phyloP scores from a whole-genome alignment of 1,284 basidiomycete genomes.

The Cryptococcus sp. region DNA sequence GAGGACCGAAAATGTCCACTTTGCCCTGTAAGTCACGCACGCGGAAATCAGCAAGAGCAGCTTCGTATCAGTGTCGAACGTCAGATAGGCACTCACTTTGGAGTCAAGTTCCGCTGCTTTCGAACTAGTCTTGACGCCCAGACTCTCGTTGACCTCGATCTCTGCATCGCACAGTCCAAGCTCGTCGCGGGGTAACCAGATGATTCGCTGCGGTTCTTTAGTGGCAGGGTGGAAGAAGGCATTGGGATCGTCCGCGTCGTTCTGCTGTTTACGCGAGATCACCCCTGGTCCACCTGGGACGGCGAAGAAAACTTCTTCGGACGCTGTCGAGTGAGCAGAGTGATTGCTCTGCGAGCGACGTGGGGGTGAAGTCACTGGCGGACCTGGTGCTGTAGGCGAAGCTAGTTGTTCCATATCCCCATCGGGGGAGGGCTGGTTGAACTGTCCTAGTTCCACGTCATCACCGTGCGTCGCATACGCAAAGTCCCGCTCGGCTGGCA shows the following conservation, averaged over 20 bases:
- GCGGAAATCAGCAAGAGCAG: neutral
- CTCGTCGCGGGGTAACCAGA: constrained; percentile 79
- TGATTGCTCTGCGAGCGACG: constrained; percentile 8
- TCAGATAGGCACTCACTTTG: constrained; percentile 46
- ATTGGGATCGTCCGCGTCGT: constrained; percentile 38
- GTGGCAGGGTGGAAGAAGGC: constrained; percentile 79
- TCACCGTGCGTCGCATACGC: constrained; percentile 11
- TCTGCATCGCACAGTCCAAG: constrained; percentile 69
- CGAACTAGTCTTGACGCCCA: constrained; percentile 63
- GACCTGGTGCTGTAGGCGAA: constrained; percentile 22
- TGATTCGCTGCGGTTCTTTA: constrained; percentile 67
- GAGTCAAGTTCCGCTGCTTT: constrained; percentile 65
- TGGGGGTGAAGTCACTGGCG: constrained; percentile 11
- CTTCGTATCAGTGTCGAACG: neutral
- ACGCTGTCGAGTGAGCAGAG: constrained; percentile 15
- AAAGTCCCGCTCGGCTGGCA: constrained; percentile 17
- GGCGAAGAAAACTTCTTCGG: constrained; percentile 41
- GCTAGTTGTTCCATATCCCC: neutral
- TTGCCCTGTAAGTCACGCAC: constrained; percentile 57
- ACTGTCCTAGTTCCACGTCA: constrained; percentile 8
- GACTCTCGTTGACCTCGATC: constrained; percentile 60
- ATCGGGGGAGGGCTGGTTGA: constrained; percentile 1
- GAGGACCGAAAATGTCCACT: constrained; percentile 59
- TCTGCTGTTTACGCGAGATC: constrained; percentile 6
- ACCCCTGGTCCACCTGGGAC: constrained; percentile 48